Percentiles rank a stretch among this genome's conserved stretches.
These are phyloP conservation scores for Yarrowia sp. DNA, from an alignment of 805 yeast genomes.

Conservation along the genomic window DNA sequence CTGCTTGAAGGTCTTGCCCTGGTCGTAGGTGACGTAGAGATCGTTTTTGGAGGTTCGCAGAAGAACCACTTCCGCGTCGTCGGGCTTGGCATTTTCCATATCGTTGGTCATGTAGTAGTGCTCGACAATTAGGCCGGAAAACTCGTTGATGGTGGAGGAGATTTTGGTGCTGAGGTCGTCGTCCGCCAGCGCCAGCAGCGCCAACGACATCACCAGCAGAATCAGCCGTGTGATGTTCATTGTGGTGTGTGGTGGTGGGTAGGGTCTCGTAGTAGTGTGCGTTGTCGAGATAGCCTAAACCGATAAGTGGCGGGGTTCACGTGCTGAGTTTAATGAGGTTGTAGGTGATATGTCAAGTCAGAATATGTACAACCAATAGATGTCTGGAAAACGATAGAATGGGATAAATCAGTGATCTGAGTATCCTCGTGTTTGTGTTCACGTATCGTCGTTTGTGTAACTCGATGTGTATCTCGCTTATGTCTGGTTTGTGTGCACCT, in stretches of 20 bases:
- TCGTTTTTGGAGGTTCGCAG: conserved; percentile 53
- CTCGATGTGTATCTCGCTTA: no score
- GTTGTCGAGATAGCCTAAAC: conserved; percentile 3
- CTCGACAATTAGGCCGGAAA: conserved; percentile 53
- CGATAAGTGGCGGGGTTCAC: conserved; percentile 24
- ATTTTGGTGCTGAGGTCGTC: conserved; percentile 37
- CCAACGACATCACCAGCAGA: conserved; percentile 19
- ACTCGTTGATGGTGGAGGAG: conserved; percentile 42
- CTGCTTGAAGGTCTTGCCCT: conserved; percentile 52
- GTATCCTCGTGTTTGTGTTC: not conserved
- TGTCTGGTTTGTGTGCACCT: no score
- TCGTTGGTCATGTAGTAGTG: conserved; percentile 63
- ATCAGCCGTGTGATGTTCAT: conserved; percentile 10
- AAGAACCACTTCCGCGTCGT: conserved; percentile 62
- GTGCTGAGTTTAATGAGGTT: not conserved
- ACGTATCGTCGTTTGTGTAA: no score
- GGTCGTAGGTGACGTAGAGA: conserved; percentile 68
- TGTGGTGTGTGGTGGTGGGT: not conserved
- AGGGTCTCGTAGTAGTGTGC: not conserved
- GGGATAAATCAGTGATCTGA: no score
- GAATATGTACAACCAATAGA: no score
- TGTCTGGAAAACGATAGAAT: no score
- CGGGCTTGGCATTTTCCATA: conserved; percentile 36
- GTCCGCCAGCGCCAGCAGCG: conserved; percentile 10
- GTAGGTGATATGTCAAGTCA: not conserved